These are phyloP conservation scores for Linnemannia hyalina DNA, from an alignment of 192 early-diverging fungal genomes.

Conservation along the genomic window DNA sequence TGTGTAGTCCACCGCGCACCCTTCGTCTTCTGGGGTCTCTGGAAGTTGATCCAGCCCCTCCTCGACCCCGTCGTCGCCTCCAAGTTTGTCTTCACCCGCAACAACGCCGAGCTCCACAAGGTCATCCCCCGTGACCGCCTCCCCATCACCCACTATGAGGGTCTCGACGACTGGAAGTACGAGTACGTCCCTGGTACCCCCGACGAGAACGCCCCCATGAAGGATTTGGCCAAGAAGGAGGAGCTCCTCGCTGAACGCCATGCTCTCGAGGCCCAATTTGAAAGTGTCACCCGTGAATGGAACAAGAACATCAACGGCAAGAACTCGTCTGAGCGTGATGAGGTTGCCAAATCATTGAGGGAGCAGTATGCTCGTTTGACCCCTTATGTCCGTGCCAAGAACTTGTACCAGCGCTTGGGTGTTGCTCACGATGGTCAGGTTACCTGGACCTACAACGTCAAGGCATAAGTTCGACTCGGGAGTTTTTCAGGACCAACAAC, in stretches of 20 bases:
- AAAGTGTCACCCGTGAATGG: slow-evolving; percentile 64
- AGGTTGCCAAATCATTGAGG: slow-evolving; percentile 57
- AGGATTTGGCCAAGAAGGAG: slow-evolving; percentile 54
- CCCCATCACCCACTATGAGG: slow-evolving; percentile 73
- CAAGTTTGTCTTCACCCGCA: slow-evolving; percentile 85
- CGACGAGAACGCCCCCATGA: slow-evolving; percentile 58
- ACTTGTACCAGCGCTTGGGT: slow-evolving; percentile 59
- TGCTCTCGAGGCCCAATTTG: slow-evolving; percentile 59
- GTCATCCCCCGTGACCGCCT: slow-evolving; percentile 75
- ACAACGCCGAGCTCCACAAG: slow-evolving; percentile 69
- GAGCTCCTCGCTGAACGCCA: slow-evolving; percentile 44
- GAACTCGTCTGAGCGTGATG: slow-evolving; percentile 57
- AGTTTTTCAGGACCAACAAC: background rate
- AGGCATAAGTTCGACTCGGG: slow-evolving; percentile 2
- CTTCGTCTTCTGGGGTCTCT: slow-evolving; percentile 90
- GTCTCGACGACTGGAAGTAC: slow-evolving; percentile 68
- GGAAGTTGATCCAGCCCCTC: slow-evolving; percentile 86
- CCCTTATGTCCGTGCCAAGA: slow-evolving; percentile 62
- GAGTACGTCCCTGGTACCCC: slow-evolving; percentile 55
- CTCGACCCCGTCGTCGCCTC: slow-evolving; percentile 92
- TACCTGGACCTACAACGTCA: slow-evolving; percentile 56
- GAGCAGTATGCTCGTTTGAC: slow-evolving; percentile 63
- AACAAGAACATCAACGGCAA: slow-evolving; percentile 58
- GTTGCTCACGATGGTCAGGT: slow-evolving; percentile 51
- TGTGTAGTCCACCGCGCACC: slow-evolving; percentile 90